These are phyloP conservation scores for Colletotrichum cereale DNA, from an alignment of 2,329 filamentous ascomycete species.

Conservation along the genomic window DNA sequence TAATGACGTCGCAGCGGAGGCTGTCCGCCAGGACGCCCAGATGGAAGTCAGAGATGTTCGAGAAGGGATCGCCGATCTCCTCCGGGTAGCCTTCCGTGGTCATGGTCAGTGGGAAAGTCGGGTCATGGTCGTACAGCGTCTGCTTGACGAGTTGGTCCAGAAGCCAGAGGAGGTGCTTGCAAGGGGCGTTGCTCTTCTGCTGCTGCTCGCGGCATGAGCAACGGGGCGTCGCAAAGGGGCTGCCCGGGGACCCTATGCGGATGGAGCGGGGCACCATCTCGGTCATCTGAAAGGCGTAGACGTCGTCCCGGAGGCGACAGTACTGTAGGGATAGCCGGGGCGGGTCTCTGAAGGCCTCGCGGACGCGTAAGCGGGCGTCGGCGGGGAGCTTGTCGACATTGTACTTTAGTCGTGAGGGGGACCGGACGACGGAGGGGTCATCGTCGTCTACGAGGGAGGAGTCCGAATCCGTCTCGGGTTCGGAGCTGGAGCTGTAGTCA, in stretches of 20 bases:
- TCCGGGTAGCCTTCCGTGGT: constrained; percentile 57
- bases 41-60: constrained; percentile 62
- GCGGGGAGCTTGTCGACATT: constrained; percentile 54
- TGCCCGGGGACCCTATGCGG: constrained; percentile 58
- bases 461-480: constrained; percentile 43
- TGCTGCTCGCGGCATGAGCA: constrained; percentile 59
- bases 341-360: constrained; percentile 61
- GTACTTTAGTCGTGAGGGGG: constrained; percentile 57
- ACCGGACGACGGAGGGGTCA: constrained; percentile 48
- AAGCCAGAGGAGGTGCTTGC: constrained; percentile 67
- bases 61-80: constrained; percentile 63
- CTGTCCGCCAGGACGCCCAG: constrained; percentile 65
- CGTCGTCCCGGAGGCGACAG: constrained; percentile 61
- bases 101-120: constrained; percentile 56
- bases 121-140: constrained; percentile 56
- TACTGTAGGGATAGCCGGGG: constrained; percentile 63
- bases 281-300: constrained; percentile 68
- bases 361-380: constrained; percentile 53
- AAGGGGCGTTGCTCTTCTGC: constrained; percentile 51
- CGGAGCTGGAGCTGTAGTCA: constrained; percentile 15
- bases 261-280: constrained; percentile 66
- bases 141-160: constrained; percentile 65
- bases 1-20: constrained; percentile 62
- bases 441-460: constrained; percentile 50
- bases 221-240: constrained; percentile 55